A percentile compares a stretch with the other conserved stretches of the same genome.
Evolutionary conservation across 768 basidiomycete species (phyloP).

Genomic region (Agrocybe pediades): DNA sequence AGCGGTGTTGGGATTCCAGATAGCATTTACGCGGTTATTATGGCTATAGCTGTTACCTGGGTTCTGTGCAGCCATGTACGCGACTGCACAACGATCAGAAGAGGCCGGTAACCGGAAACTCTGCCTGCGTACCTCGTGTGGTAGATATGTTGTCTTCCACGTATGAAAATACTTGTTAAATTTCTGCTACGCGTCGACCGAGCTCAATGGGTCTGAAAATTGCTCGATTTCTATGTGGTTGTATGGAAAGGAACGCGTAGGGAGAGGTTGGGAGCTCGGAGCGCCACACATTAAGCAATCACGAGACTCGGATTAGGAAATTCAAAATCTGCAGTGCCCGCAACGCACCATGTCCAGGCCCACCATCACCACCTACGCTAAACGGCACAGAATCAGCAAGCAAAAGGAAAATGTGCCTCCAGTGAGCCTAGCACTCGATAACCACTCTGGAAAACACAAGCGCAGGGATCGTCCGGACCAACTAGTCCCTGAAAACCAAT

Average conservation of each 20-base stretch:
- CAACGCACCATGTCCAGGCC: neutral
- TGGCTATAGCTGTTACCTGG: too few relatives aligned
- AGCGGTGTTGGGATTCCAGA: too few relatives aligned
- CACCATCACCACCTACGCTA: constrained; percentile 11
- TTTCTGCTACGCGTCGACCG: too few relatives aligned
- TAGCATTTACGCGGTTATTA: too few relatives aligned
- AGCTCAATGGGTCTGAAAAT: too few relatives aligned
- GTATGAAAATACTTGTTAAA: too few relatives aligned
- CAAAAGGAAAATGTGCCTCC: neutral
- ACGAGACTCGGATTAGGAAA: neutral
- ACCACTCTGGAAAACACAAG: neutral
- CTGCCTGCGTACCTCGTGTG: too few relatives aligned
- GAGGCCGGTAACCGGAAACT: too few relatives aligned
- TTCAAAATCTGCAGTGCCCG: neutral
- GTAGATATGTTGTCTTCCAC: too few relatives aligned
- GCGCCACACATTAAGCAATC: neutral
- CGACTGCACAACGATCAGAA: too few relatives aligned
- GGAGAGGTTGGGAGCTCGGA: neutral
- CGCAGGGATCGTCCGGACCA: neutral
- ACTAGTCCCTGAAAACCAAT: neutral
- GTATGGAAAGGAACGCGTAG: neutral
- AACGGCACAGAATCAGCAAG: constrained; percentile 7
- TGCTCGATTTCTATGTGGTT: too few relatives aligned
- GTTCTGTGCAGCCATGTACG: too few relatives aligned
- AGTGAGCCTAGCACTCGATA: neutral